Percentiles rank a stretch among this genome's conserved stretches.
These are phyloP conservation scores for Madurella mycetomatis DNA, from an alignment of 2,329 filamentous ascomycete genomes.

Conservation along the genomic window DNA sequence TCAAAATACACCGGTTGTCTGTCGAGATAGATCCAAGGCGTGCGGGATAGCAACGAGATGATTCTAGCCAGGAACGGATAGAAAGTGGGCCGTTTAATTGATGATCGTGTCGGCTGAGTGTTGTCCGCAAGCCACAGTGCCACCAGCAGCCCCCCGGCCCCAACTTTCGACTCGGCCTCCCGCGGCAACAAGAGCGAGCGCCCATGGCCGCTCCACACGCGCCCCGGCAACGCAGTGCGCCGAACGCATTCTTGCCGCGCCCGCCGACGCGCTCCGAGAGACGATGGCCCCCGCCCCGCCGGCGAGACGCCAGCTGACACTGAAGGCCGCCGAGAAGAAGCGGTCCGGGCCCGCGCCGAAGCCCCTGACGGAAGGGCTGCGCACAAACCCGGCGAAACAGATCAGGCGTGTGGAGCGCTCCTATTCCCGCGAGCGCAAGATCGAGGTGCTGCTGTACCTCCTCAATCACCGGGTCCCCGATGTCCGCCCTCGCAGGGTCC, in stretches of 20 bases:
- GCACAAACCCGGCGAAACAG: slow-evolving; percentile 14
- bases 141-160: too few species aligned
- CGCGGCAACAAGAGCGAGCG: too few species aligned
- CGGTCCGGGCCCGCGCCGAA: slow-evolving; percentile 16
- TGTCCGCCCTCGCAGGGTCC: slow-evolving; percentile 1
- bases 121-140: neutral
- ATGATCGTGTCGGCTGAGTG: neutral
- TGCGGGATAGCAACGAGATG: neutral
- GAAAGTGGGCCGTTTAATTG: neutral
- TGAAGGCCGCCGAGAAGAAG: slow-evolving; percentile 11
- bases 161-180: too few species aligned
- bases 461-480: slow-evolving; percentile 22
- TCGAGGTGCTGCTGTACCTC: slow-evolving; percentile 22
- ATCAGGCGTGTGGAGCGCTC: slow-evolving; percentile 18
- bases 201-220: too few species aligned
- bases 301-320: slow-evolving; percentile 4
- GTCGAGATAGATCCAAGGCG: too few species aligned
- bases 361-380: slow-evolving; percentile 14
- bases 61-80: neutral
- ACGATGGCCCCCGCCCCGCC: slow-evolving; percentile 5
- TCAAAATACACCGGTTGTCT: too few species aligned
- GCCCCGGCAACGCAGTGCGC: too few species aligned
- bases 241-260: too few species aligned
- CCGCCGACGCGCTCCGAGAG: neutral
- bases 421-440: slow-evolving; percentile 23